phyloP scores from a whole-genome alignment of 306 rosid species.

The Hippophae gyantsensis region DNA sequence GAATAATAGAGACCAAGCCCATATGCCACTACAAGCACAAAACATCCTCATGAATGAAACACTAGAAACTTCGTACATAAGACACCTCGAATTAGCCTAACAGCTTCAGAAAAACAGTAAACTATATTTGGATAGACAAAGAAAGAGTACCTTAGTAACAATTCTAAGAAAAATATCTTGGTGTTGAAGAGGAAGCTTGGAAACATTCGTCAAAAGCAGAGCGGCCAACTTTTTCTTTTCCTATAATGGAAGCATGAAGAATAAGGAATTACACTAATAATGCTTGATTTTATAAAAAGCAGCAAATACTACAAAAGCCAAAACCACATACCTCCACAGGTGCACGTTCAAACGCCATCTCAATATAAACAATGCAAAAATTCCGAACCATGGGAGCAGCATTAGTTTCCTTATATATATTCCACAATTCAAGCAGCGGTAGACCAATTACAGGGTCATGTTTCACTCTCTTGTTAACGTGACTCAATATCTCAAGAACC shows the following conservation, averaged over 20 bases:
- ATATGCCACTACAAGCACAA: neutral
- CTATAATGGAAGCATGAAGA: conserved; percentile 28
- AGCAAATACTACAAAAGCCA: conserved; percentile 7
- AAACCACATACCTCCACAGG: conserved; percentile 34
- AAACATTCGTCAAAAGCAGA: conserved; percentile 58
- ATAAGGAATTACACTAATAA: conserved; percentile 19
- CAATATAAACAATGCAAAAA: conserved; percentile 84
- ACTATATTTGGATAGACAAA: neutral
- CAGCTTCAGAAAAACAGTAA: neutral
- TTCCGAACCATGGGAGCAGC: conserved; percentile 77
- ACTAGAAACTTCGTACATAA: neutral
- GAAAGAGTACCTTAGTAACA: conserved; percentile 45
- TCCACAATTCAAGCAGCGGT: conserved; percentile 77
- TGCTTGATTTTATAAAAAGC: conserved; percentile 3
- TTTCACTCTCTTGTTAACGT: conserved; percentile 95
- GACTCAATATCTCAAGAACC: conserved; percentile 97
- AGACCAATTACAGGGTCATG: conserved; percentile 74
- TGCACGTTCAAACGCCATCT: conserved; percentile 92
- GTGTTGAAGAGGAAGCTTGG: conserved; percentile 81
- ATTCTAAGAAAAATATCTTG: conserved; percentile 84
- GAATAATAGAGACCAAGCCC: neutral
- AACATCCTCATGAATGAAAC: neutral
- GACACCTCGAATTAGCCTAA: neutral
- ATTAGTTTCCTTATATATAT: conserved; percentile 48
- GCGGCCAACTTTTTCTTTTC: conserved; percentile 77